Evolutionary conservation across 2,329 filamentous ascomycete genomes (phyloP).

Genomic region (Alternaria conjuncta): DNA sequence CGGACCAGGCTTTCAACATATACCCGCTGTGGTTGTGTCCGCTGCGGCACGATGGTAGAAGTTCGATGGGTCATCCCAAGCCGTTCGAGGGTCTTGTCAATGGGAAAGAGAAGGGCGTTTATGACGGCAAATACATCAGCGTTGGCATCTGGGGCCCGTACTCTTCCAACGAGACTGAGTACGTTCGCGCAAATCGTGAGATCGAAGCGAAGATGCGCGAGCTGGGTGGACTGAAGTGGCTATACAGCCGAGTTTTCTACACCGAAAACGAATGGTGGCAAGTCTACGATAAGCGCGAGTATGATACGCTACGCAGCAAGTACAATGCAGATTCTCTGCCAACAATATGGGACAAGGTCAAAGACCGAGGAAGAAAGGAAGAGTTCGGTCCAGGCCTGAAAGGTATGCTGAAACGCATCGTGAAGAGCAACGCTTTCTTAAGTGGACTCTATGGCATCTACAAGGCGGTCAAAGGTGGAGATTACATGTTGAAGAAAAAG

Average conservation of each 20-base stretch:
- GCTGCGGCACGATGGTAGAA: constrained; percentile 40
- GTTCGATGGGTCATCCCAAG: constrained; percentile 39
- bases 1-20: constrained; percentile 55
- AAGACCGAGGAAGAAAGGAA: constrained; percentile 45
- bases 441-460: constrained; percentile 49
- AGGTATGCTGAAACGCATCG: constrained; percentile 26
- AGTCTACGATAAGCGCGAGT: constrained; percentile 66
- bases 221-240: constrained; percentile 81
- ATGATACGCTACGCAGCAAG: constrained; percentile 67
- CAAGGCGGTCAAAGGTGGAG: constrained; percentile 42
- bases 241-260: constrained; percentile 88
- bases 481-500: constrained; percentile 42
- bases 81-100: constrained; percentile 9
- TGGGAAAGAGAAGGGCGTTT: constrained; percentile 10
- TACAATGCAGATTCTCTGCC: constrained; percentile 69
- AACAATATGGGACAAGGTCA: constrained; percentile 72
- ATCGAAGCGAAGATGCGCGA: constrained; percentile 73
- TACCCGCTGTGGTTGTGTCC: constrained; percentile 68
- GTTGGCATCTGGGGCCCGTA: constrained; percentile 79
- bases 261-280: constrained; percentile 73
- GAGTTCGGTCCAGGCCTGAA: constrained; percentile 27
- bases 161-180: constrained; percentile 61
- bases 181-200: constrained; percentile 71
- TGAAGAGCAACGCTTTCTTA: constrained; percentile 40
- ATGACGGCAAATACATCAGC: constrained; percentile 38